These are phyloP conservation scores for Tylopilus sp. DNA, from an alignment of 768 basidiomycete species.

Conservation along the genomic window DNA sequence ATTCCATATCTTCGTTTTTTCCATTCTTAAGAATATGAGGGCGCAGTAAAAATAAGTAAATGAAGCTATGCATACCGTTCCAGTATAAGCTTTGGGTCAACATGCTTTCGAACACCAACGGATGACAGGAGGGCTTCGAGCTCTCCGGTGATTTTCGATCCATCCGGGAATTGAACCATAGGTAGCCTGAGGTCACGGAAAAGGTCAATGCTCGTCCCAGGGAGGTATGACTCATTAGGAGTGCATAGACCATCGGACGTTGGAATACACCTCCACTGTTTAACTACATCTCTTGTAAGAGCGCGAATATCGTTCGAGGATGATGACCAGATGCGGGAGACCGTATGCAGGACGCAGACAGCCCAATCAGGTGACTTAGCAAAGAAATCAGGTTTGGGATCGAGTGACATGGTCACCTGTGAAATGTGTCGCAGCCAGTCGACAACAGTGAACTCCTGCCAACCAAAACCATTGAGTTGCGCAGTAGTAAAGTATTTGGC, in stretches of 20 bases:
- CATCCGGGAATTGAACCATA: neutral
- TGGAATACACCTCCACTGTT: neutral
- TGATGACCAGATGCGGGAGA: neutral
- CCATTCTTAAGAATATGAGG: neutral
- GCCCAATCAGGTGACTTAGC: neutral
- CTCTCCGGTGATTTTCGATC: neutral
- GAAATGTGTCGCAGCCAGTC: constrained; percentile 72
- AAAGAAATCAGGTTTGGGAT: neutral
- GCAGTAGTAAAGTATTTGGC: constrained; percentile 49
- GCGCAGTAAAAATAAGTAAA: too few relatives aligned
- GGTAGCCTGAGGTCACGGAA: neutral
- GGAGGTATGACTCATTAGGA: neutral
- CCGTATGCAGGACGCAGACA: neutral
- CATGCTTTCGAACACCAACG: neutral
- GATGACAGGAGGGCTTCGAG: neutral
- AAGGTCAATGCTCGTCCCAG: neutral
- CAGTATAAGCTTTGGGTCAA: neutral
- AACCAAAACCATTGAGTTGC: constrained; percentile 62
- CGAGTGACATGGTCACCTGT: constrained; percentile 19
- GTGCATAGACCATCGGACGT: neutral
- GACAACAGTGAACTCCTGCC: constrained; percentile 68
- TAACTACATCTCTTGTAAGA: neutral
- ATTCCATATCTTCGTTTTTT: neutral
- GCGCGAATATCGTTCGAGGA: neutral
- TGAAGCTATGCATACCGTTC: neutral